Base-by-base conservation (phyloP, 225 moss, liverwort and hornwort genomes). In the Antitrichia curtipendula region DNA sequence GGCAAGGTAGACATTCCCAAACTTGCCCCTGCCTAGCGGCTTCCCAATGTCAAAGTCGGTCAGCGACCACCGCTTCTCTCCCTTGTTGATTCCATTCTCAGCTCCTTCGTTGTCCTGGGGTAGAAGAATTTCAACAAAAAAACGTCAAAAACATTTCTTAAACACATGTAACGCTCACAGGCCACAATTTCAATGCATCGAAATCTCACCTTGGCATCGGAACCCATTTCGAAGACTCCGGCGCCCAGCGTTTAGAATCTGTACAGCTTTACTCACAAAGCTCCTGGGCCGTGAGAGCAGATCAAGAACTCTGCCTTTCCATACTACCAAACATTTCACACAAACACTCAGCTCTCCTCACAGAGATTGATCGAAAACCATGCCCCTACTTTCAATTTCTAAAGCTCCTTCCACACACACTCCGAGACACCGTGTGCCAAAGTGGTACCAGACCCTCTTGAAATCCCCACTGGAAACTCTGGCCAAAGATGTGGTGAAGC, bases 41-140 rank as follows among this genome's bases (percentile, higher is more conserved):
- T 97, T 97, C 17, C 96, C 97, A 20, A 97, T 95, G 85, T 96
- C 96, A 70, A 97, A 97, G 82, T 97, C 96, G 2, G 93, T 93
- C 49, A 97, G 87, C 31, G 92, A 95, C 97, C 96, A 96, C 82
- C 96, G 87, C 82, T 93, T 96, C 71, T 95, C 97, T 32, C 92
- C 90, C 10, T 63, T 91, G 20, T 38, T 86, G 22, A 16, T 86
- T 3, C 75, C 90, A 53, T 70, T 85, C 59, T 92, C 94, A 25
- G 53, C 87, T 43, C 90, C 90, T 71, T 87, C 89, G 28, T 62
- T 81, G 12, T 60, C 86, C 94, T 95, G 82, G 3, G 29, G 64
- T 47, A 73, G 34, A 57, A 87, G 21, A 50, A 65, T 14, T 43
- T 4, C 21, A 28, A 45, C 16, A 15, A 45, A 16, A 12, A 31